These are phyloP conservation scores for Lepidium aucheri DNA, from an alignment of 345 rosid species.

Conservation along the genomic window DNA sequence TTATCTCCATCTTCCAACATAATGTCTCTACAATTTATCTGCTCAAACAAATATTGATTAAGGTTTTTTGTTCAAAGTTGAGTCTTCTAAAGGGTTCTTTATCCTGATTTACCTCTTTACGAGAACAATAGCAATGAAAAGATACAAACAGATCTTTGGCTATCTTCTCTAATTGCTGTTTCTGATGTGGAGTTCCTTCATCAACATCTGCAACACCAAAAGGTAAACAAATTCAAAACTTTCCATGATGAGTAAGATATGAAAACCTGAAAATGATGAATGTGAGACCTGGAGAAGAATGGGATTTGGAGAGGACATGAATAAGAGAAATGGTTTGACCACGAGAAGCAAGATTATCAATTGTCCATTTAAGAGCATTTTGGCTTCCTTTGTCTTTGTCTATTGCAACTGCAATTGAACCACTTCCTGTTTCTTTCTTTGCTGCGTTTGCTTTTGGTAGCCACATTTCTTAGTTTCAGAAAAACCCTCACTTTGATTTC, in stretches of 20 bases:
- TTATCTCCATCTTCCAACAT: slow-evolving; percentile 57
- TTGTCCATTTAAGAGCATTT: slow-evolving; percentile 74
- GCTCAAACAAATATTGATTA: background rate
- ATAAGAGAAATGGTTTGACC: slow-evolving; percentile 70
- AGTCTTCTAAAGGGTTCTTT: background rate
- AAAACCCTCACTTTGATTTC: background rate
- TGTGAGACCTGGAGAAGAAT: slow-evolving; percentile 21
- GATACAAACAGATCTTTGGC: slow-evolving; percentile 70
- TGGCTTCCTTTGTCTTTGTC: slow-evolving; percentile 84
- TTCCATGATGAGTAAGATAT: background rate
- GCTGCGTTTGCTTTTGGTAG: slow-evolving; percentile 21
- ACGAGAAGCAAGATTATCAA: slow-evolving; percentile 56
- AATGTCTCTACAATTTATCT: slow-evolving; percentile 57
- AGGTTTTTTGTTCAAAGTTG: background rate
- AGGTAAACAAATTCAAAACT: background rate
- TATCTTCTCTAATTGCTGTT: slow-evolving; percentile 37
- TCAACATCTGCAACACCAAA: slow-evolving; percentile 4
- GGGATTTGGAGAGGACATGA: slow-evolving; percentile 45
- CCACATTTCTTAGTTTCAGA: slow-evolving; percentile 30
- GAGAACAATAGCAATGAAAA: slow-evolving; percentile 80
- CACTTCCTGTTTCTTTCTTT: slow-evolving; percentile 41
- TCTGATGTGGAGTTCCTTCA: slow-evolving; percentile 21
- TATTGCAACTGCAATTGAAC: slow-evolving; percentile 72
- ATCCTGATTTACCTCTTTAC: slow-evolving; percentile 50
- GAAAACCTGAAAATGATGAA: background rate